A percentile compares a stretch with the other conserved stretches of the same genome.
These are phyloP conservation scores for Sophora flavescens DNA, from an alignment of 306 rosid genomes.

Conservation along the genomic window DNA sequence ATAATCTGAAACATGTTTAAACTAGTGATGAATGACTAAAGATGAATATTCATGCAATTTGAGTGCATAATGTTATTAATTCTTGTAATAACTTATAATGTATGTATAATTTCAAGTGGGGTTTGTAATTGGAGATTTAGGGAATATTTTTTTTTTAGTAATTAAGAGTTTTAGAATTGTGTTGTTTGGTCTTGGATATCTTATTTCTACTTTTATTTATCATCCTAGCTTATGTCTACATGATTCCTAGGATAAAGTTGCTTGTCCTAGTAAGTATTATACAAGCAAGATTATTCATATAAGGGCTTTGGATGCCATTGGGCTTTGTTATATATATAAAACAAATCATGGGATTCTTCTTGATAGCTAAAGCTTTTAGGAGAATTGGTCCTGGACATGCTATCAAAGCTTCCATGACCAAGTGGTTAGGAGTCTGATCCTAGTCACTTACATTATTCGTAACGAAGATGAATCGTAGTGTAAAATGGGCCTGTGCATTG, in stretches of 20 bases:
- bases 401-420: slow-evolving; percentile 4
- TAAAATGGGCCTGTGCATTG: background rate
- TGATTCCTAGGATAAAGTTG: background rate
- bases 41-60: background rate
- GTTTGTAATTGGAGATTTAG: slow-evolving; percentile 25
- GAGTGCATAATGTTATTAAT: background rate
- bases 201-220: background rate
- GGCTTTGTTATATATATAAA: background rate
- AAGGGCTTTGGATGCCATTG: background rate
- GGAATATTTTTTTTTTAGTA: background rate
- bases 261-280: background rate
- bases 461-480: background rate
- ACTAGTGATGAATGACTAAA: background rate
- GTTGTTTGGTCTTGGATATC: slow-evolving; percentile 10
- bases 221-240: background rate
- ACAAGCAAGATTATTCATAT: background rate
- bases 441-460: background rate
- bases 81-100: background rate
- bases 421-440: background rate
- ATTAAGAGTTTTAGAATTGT: background rate
- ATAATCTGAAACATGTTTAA: background rate
- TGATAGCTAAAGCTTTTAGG: slow-evolving; percentile 22
- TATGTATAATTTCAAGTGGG: background rate
- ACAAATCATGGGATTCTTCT: background rate
- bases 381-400: background rate